A percentile compares a stretch with the other conserved stretches of the same genome.
Conservation (phyloP, 1,284 basidiomycete species). For the Inonotus obliquus region DNA sequence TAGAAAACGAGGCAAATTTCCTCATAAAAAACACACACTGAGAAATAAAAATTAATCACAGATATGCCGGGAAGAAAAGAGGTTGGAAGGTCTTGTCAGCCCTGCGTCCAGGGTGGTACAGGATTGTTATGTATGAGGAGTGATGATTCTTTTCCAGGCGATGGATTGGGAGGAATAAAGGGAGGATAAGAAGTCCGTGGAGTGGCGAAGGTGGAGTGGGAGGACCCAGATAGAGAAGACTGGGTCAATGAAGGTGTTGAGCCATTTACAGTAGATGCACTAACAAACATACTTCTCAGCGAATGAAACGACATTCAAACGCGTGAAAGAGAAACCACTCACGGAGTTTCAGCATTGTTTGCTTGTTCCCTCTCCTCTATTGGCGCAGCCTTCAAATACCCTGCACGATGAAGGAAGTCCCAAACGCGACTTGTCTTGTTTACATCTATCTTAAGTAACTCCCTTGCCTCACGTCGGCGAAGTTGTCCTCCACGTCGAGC, state of each 20-base stretch:
- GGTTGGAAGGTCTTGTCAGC: background rate
- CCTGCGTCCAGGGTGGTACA: background rate
- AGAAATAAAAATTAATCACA: background rate
- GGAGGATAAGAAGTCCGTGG: conserved; percentile 10
- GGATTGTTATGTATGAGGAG: background rate
- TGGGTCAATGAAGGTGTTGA: conserved; percentile 9
- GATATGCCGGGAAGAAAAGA: too few relatives aligned
- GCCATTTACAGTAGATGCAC: conserved; percentile 10
- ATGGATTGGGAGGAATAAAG: background rate
- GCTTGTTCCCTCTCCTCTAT: conserved; percentile 21
- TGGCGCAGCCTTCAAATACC: conserved; percentile 60
- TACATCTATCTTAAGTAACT: conserved; percentile 88
- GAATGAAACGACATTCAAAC: background rate
- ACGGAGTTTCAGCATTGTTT: conserved; percentile 14
- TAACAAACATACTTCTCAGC: background rate
- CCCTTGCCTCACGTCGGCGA: conserved; percentile 78
- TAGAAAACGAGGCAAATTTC: background rate
- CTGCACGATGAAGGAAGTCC: conserved; percentile 82
- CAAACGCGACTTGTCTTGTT: conserved; percentile 88
- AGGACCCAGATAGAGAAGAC: background rate
- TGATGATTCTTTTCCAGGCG: background rate
- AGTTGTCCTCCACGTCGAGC: conserved; percentile 84
- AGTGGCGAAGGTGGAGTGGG: conserved; percentile 2
- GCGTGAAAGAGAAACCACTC: background rate
- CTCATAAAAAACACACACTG: too few relatives aligned